Evolutionary conservation across 495 filamentous ascomycete species (phyloP).

Genomic region (Penicillium longicatenatum): DNA sequence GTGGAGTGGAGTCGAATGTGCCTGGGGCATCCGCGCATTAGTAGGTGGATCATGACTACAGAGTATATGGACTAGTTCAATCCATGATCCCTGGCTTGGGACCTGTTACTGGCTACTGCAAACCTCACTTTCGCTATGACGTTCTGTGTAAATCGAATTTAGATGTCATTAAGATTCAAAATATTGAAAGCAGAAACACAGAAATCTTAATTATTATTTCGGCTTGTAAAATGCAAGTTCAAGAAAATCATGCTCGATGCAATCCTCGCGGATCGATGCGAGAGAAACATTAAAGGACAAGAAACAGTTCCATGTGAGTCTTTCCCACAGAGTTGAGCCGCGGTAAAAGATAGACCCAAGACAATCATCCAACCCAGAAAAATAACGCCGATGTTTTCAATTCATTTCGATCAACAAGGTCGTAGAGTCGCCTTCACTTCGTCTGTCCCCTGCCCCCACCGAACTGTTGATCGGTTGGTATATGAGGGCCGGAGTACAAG

Average conservation of each 20-base stretch:
- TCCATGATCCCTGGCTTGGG: background rate
- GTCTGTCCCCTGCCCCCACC: background rate
- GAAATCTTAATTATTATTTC: background rate
- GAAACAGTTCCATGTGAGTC: slow-evolving; percentile 2
- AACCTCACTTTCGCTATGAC: too few relatives aligned
- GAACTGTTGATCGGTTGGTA: background rate
- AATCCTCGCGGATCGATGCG: slow-evolving; percentile 8
- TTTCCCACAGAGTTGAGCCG: background rate
- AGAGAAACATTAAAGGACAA: slow-evolving; percentile 1
- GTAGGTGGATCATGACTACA: background rate
- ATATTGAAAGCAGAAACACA: background rate
- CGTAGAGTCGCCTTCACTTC: background rate
- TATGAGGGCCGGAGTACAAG: background rate
- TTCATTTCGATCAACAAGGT: background rate
- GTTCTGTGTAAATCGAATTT: background rate
- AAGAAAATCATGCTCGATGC: slow-evolving; percentile 5
- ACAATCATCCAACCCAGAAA: background rate
- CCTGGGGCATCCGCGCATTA: slow-evolving; percentile 9
- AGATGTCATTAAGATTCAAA: slow-evolving; percentile 3
- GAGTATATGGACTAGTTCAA: background rate
- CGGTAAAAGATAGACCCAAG: background rate
- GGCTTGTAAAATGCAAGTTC: background rate
- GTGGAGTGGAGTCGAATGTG: slow-evolving; percentile 20
- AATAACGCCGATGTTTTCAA: slow-evolving; percentile 11
- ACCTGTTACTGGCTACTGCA: background rate